These are phyloP conservation scores for Mycosphaerella sp. DNA, from an alignment of 2,329 filamentous ascomycete genomes.

Conservation along the genomic window DNA sequence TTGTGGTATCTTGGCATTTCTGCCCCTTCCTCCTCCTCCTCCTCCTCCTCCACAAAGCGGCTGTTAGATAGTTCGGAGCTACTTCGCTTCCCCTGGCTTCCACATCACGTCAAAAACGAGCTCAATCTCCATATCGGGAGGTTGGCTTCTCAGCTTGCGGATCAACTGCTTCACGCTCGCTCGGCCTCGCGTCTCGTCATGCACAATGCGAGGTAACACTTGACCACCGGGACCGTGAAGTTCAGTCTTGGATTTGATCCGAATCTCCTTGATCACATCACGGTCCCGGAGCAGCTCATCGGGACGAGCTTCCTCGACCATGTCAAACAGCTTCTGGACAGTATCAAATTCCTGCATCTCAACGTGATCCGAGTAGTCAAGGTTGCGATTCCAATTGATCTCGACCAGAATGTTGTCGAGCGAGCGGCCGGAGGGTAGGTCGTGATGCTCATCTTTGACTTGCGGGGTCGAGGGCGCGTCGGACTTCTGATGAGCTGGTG, in stretches of 20 bases:
- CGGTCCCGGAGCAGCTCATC: constrained; percentile 5
- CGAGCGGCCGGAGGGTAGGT: background rate
- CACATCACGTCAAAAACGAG: constrained; percentile 13
- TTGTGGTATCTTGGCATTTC: no score
- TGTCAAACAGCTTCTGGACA: constrained; percentile 10
- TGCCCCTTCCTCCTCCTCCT: no score
- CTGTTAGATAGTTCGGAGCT: no score
- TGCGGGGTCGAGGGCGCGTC: background rate
- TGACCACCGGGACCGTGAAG: constrained; percentile 5
- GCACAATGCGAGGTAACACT: constrained; percentile 13
- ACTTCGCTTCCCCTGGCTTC: constrained; percentile 2
- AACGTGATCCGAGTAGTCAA: constrained; percentile 14
- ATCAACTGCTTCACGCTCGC: constrained; percentile 12
- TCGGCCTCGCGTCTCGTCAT: constrained; percentile 12
- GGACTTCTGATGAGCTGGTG: background rate
- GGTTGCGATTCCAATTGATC: constrained; percentile 14
- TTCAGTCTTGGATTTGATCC: constrained; percentile 12
- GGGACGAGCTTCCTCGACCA: constrained; percentile 12
- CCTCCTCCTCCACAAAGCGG: no score
- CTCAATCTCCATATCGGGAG: constrained; percentile 13
- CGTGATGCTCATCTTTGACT: constrained; percentile 4
- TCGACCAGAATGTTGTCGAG: constrained; percentile 14
- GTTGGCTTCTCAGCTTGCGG: constrained; percentile 11
- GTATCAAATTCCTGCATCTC: constrained; percentile 13
- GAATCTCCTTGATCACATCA: constrained; percentile 14